A percentile compares a stretch with the other conserved stretches of the same genome.
Evolutionary conservation across 2,329 filamentous ascomycete species (phyloP).

Genomic region (Scytalidium sp.): DNA sequence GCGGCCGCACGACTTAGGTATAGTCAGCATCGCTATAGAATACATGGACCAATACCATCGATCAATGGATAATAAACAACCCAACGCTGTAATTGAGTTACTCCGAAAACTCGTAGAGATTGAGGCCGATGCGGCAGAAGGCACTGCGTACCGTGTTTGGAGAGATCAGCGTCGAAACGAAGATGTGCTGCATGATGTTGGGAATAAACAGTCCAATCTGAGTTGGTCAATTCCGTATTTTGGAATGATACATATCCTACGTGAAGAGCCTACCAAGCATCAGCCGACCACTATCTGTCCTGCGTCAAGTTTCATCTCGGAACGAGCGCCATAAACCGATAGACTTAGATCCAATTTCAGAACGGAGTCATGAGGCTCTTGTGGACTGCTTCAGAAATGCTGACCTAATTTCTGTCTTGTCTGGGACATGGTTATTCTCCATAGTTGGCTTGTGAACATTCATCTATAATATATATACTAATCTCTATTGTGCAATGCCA

Average conservation of each 20-base stretch:
- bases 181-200: not conserved
- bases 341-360: not conserved
- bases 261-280: not conserved
- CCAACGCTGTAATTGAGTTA: not conserved
- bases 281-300: conserved; percentile 24
- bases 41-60: conserved; percentile 29
- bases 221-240: conserved; percentile 23
- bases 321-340: not conserved
- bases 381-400: too few species aligned
- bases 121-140: conserved; percentile 26
- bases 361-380: too few species aligned
- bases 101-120: conserved; percentile 25
- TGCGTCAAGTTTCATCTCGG: conserved; percentile 4
- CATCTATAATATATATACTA: too few species aligned
- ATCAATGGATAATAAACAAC: conserved; percentile 13
- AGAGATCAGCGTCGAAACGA: not conserved
- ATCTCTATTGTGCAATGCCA: too few species aligned
- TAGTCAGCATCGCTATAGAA: conserved; percentile 34
- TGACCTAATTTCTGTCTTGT: too few species aligned
- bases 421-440: too few species aligned
- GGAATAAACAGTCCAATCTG: not conserved
- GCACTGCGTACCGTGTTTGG: not conserved
- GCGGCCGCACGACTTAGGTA: conserved; percentile 34
- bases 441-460: too few species aligned
- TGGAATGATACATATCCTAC: conserved; percentile 28